Base-by-base conservation (phyloP, 108 stramenopile genomes). In the Nitzschia sp. region DNA sequence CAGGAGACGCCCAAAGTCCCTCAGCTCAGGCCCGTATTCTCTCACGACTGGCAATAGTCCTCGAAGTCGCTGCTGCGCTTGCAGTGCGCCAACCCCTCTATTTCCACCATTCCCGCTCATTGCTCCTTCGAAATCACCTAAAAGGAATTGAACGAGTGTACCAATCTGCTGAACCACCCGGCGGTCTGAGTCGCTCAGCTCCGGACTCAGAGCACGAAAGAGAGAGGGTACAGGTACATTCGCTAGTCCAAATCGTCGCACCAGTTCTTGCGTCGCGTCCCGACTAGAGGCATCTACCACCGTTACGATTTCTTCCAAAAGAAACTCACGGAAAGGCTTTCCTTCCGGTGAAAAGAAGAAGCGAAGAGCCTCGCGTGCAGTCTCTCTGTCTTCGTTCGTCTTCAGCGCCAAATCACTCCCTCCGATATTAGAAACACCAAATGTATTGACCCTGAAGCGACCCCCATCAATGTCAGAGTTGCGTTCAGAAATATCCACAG, bases 301-400 rank as follows among this genome's bases (percentile, higher is more conserved):
- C 3, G 85, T 85, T 0, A 92, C 92, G 69, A 86, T 84, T 68
- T 97, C 97, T 27, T 97, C 97, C 55, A 87, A 55, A 60, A 97
- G 79, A 62, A 96, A 97, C 59, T 95, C 95, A 34, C 97, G 74
- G 66, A 97, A 95, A 9, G 92, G 83, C 53, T 87, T 64, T 17
- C 97, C 97, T 65, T 97, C 97, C 15, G 90, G 82, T 29, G 82
- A 77, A 81, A 97, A 97, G 82, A 97, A 95, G 79, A 97, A 97
- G 28, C 81, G 70, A 15, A 97, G 70, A 19, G 94, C 97, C 67
- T 93, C 94, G 11, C 94, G 81, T 21, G 78, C 92, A 3, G 93
- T 90, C 29, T 82, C 59, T 70, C 88, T 63, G 64, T 93, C 92
- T 24, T 78, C 71, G 53, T 82, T 42, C 36, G 75, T 54, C 53